These are phyloP conservation scores for Populus trichocarpa DNA, from an alignment of 441 rosid genomes.

Conservation along the genomic window DNA sequence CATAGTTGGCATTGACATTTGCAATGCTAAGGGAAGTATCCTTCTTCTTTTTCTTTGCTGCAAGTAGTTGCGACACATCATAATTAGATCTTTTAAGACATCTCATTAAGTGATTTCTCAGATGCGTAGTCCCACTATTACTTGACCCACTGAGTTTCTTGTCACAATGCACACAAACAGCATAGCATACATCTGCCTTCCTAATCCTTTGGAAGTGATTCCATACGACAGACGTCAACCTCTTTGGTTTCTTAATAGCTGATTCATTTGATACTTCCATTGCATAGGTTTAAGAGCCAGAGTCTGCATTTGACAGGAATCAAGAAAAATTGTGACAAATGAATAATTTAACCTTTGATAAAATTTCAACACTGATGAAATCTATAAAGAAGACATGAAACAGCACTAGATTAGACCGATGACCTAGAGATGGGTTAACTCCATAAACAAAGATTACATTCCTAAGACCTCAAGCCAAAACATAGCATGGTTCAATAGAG, in stretches of 20 bases:
- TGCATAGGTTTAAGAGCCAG: conserved; percentile 27
- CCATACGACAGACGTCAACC: conserved; percentile 96
- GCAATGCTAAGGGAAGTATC: conserved; percentile 53
- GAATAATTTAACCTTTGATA: neutral
- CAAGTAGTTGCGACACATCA: conserved; percentile 80
- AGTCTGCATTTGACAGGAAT: conserved; percentile 30
- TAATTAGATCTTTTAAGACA: conserved; percentile 81
- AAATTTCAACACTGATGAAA: neutral
- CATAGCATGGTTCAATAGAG: neutral
- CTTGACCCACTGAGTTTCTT: conserved; percentile 97
- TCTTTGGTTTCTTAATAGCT: conserved; percentile 71
- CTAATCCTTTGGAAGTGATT: conserved; percentile 90
- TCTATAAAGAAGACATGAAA: neutral
- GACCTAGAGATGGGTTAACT: neutral
- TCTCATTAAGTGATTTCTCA: conserved; percentile 88
- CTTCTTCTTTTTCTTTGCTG: conserved; percentile 72
- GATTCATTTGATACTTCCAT: conserved; percentile 76
- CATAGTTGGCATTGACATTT: conserved; percentile 47
- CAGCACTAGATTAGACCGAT: neutral
- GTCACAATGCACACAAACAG: conserved; percentile 85
- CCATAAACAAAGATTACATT: neutral
- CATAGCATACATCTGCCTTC: conserved; percentile 88
- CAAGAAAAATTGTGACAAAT: neutral
- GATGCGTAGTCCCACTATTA: conserved; percentile 94
- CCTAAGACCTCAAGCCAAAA: neutral